Percentiles rank a stretch among this genome's conserved stretches.
Conservation (phyloP, 73 alveolate species). For the Tetrahymena thermophila region DNA sequence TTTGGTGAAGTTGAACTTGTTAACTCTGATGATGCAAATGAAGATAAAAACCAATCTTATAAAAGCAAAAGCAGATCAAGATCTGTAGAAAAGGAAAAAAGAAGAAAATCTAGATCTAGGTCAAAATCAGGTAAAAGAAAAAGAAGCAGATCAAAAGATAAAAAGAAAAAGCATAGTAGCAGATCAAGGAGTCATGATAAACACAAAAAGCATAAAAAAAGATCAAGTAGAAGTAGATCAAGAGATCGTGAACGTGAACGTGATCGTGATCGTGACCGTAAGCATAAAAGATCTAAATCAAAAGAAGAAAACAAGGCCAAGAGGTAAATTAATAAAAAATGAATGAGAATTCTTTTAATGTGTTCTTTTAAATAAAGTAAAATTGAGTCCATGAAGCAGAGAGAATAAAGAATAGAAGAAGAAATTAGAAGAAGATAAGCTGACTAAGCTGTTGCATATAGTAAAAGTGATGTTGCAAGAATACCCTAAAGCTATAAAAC, state of each 20-base stretch:
- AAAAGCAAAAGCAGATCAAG: neutral
- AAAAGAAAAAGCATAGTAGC: conserved; percentile 21
- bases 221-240: conserved; percentile 1
- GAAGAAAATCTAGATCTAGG: conserved; percentile 11
- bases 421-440: conserved; percentile 28
- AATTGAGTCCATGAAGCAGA: conserved; percentile 31
- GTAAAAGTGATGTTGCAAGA: conserved; percentile 37
- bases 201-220: conserved; percentile 5
- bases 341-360: neutral
- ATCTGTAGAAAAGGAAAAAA: neutral
- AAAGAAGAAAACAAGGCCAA: neutral
- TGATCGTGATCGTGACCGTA: neutral
- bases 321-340: neutral
- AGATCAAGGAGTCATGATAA: conserved; percentile 1
- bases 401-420: conserved; percentile 24
- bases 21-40: neutral
- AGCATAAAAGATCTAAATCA: neutral
- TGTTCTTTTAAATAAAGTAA: neutral
- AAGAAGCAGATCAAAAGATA: conserved; percentile 4
- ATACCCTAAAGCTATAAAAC: conserved; percentile 33
- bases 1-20: conserved; percentile 36
- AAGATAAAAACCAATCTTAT: neutral
- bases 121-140: neutral
- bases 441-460: conserved; percentile 33
- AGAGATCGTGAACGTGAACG: neutral